These are phyloP conservation scores for Fusarium pseudocircinatum DNA, from an alignment of 2,329 filamentous ascomycete species.

Conservation along the genomic window DNA sequence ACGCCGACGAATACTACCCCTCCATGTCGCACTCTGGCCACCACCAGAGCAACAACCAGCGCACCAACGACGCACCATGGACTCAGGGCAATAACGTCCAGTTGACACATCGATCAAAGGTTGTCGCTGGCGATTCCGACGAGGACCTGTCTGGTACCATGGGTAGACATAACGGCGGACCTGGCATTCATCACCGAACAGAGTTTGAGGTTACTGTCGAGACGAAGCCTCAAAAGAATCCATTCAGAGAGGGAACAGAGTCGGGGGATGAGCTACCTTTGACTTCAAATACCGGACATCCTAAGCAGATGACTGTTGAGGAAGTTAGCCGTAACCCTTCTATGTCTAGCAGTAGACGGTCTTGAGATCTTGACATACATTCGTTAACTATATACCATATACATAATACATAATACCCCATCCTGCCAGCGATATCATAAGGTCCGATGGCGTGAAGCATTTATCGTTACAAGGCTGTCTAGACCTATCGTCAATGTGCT, in stretches of 20 bases:
- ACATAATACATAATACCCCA: background rate
- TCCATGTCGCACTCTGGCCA: conserved; percentile 34
- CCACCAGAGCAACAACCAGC: background rate
- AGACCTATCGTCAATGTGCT: no score
- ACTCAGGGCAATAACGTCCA: conserved; percentile 17
- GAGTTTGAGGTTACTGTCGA: conserved; percentile 39
- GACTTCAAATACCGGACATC: conserved; percentile 36
- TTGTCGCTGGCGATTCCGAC: conserved; percentile 36
- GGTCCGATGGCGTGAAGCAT: background rate
- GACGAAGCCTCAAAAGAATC: background rate
- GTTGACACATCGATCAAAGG: conserved; percentile 30
- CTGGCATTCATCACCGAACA: conserved; percentile 35
- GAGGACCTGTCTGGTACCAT: background rate
- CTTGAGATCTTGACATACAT: background rate
- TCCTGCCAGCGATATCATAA: background rate
- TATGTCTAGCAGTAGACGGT: conserved; percentile 18
- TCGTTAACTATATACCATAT: background rate
- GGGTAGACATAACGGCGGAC: background rate
- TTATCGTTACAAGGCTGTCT: no score
- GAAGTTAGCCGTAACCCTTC: conserved; percentile 16
- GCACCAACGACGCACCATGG: conserved; percentile 24
- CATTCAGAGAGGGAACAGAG: background rate
- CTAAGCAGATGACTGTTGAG: conserved; percentile 18
- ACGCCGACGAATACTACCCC: conserved; percentile 33
- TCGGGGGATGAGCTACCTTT: conserved; percentile 31